phyloP scores from a whole-genome alignment of 768 basidiomycete genomes.

The Chalciporus chontae region DNA sequence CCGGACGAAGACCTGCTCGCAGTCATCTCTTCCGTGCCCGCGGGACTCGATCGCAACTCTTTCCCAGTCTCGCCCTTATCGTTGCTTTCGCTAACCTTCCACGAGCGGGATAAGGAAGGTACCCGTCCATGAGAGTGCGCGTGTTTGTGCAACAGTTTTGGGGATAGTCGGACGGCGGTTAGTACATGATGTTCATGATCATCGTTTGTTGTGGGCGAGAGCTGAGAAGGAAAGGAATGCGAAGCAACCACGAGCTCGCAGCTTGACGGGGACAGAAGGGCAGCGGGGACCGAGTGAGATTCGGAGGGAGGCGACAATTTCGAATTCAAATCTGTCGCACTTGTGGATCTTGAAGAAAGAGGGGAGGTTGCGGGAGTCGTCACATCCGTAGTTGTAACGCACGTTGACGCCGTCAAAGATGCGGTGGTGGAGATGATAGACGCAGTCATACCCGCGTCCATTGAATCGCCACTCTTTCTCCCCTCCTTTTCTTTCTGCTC shows the following conservation, averaged over 20 bases:
- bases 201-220: constrained; percentile 6
- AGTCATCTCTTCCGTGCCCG: constrained; percentile 9
- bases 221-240: background rate
- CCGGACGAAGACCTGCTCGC: constrained; percentile 8
- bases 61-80: constrained; percentile 2
- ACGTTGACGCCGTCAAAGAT: constrained; percentile 21
- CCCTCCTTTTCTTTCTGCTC: constrained; percentile 15
- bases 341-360: constrained; percentile 20
- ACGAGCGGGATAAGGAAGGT: background rate
- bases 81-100: constrained; percentile 6
- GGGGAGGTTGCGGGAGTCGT: constrained; percentile 21
- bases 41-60: constrained; percentile 3
- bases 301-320: constrained; percentile 4
- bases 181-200: constrained; percentile 21
- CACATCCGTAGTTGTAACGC: constrained; percentile 13
- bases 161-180: constrained; percentile 25
- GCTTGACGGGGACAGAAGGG: background rate
- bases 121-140: background rate
- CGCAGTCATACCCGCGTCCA: constrained; percentile 20
- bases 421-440: constrained; percentile 24
- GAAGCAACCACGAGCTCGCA: background rate
- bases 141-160: constrained; percentile 12
- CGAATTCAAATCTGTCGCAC: constrained; percentile 14
- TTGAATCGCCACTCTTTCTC: constrained; percentile 21
- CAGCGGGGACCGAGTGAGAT: background rate